Base-by-base conservation (phyloP, 768 basidiomycete genomes). In the Boletus barrowsii region DNA sequence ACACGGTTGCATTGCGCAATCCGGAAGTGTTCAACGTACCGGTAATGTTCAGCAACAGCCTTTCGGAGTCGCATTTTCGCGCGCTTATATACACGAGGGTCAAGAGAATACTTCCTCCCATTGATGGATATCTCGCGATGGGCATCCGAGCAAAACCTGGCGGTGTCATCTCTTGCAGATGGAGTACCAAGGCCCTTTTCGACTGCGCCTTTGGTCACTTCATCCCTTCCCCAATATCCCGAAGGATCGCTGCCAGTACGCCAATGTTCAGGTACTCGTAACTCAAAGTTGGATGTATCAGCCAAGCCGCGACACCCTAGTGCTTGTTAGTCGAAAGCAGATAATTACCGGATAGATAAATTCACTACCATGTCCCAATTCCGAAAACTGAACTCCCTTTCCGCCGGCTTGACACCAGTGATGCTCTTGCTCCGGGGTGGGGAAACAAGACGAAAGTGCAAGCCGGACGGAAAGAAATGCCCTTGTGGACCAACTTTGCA, bases 1-100 rank as follows among this genome's bases (percentile, higher is more conserved):
- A 35, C 33, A 29, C 8, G 8, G 29, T 29, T 29, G 29, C 29
- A 29, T 9, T 29, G 29, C 29, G 29, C 9, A 29, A 10, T 29
- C 8, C 9, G 29, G 29, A n/a, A 47, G 47, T 35, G 32, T 2
- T 15, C 54, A 14, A 68, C 62, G 37, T 60, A 87, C 87, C 83
- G 81, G 70, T 98, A 96, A 67, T 87, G 87, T 64, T 96, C 93
- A 47, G 86, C 61, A 0, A 90, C 79, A 2, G 96, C 97, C 56
- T 83, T 85, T 69, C 90, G 90, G 42, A 99, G 76, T 63, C 83
- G 84, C 68, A 84, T 86, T 73, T 90, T 92, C n/a, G 95, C 94
- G 39, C 82, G 75, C 37, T 83, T 75, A 71, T 97, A 99, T 51
- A 87, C 83, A 42, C 88, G 89, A 0, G 90, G 92, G 62, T 87